These are phyloP conservation scores for Yarrowia phangngaensis DNA, from an alignment of 805 yeast species.

Conservation along the genomic window DNA sequence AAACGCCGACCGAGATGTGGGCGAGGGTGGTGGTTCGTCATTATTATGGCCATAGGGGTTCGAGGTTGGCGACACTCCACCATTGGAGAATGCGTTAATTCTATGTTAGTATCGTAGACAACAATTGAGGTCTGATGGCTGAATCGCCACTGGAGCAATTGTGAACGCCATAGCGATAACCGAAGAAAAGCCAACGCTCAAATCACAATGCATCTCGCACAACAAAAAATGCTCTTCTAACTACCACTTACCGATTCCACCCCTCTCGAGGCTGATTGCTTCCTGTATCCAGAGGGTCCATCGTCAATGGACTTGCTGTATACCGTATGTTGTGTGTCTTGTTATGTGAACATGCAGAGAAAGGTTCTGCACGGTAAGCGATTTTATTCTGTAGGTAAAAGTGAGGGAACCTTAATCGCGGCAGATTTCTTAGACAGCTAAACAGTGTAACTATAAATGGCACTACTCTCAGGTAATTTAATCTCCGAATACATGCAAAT, in stretches of 20 bases:
- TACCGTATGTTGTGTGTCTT: too few relatives aligned
- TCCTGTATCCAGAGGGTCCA: constrained; percentile 25
- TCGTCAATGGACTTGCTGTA: constrained; percentile 12
- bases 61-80: constrained; percentile 24
- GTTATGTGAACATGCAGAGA: constrained; percentile 25
- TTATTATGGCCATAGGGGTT: constrained; percentile 12
- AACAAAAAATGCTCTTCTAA: too few relatives aligned
- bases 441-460: constrained; percentile 4
- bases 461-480: background rate
- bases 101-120: constrained; percentile 3
- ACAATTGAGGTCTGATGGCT: too few relatives aligned
- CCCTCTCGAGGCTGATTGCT: constrained; percentile 25
- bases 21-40: constrained; percentile 17
- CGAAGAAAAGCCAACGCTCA: too few relatives aligned
- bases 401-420: constrained; percentile 15
- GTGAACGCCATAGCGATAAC: too few relatives aligned
- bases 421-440: constrained; percentile 11
- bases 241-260: constrained; percentile 26
- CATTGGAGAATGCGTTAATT: constrained; percentile 24
- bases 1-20: constrained; percentile 18
- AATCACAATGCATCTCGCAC: too few relatives aligned
- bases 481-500: too few relatives aligned
- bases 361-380: constrained; percentile 4
- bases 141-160: too few relatives aligned
- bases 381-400: constrained; percentile 23